phyloP scores from a whole-genome alignment of 2,329 filamentous ascomycete genomes.

The Bipolaris bicolor region DNA sequence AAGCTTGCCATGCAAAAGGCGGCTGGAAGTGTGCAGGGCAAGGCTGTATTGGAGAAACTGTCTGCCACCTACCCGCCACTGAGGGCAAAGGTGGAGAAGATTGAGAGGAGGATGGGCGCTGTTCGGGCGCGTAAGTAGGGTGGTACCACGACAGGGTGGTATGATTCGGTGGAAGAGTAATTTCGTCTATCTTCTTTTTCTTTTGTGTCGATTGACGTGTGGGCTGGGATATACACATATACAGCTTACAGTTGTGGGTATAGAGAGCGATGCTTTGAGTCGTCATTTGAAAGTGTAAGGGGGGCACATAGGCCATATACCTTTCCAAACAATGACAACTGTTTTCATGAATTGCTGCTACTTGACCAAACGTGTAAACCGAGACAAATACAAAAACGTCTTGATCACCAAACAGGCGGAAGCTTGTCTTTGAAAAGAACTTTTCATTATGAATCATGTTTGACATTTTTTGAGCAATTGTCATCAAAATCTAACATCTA shows the following conservation, averaged over 20 bases:
- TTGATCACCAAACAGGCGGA: too few species aligned
- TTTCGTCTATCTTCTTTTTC: neutral
- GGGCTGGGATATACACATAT: neutral
- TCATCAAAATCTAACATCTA: constrained; percentile 28
- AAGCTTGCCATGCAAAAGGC: constrained; percentile 27
- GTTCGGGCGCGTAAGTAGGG: neutral
- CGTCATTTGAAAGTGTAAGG: neutral
- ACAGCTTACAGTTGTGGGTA: neutral
- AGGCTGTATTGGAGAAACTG: constrained; percentile 9
- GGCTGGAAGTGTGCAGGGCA: neutral
- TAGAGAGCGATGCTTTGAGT: neutral
- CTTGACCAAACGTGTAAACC: too few species aligned
- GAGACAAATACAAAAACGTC: too few species aligned
- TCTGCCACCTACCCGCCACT: constrained; percentile 13
- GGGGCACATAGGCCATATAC: too few species aligned
- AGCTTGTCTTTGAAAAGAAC: too few species aligned
- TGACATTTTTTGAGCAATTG: neutral
- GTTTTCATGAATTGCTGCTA: too few species aligned
- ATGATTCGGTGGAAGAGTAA: neutral
- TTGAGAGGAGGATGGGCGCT: constrained; percentile 7
- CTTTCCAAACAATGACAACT: too few species aligned
- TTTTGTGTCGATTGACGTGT: neutral
- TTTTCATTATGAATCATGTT: neutral
- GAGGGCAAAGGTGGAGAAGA: constrained; percentile 15
- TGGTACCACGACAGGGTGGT: neutral